Base-by-base conservation (phyloP, 116 monocot species). In the Zostera marina region DNA sequence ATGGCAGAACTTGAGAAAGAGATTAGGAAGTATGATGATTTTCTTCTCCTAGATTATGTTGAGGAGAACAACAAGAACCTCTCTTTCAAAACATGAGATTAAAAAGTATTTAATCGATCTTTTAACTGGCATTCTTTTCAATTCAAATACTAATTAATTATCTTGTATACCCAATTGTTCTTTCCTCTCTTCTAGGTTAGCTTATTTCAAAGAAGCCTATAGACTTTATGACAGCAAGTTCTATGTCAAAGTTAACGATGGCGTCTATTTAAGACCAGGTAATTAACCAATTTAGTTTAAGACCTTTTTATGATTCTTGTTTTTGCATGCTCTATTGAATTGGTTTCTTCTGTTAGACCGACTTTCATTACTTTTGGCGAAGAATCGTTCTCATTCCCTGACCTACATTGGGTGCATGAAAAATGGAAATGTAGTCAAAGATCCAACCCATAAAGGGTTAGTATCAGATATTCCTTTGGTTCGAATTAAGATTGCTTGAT, bases 391-490 rank as follows among this genome's bases (percentile, higher is more conserved):
- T n/a, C 70, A 91, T 56, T 44, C 73, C 43, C 98, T 76, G 43
- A 87, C 83, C 39, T 90, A 98, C 63, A 64, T 98, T 58, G 98
- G 98, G 41, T 98, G 86, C 78, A 86, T 98, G 98, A 98, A 98
- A 76, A 98, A 98, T 62, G 98, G 98, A 9, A 83, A 81, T 55
- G 86, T 98, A 9, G 76, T 98, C 65, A 98, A 79, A 24, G 74
- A 98, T 49, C 86, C 91, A 5, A 83, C 78, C 14, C 64, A 83
- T 2, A 98, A 98, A 71, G 86, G 98, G 98, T 90, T 52, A 64
- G 76, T 72, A 9, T 59, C 21, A 10, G 20, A 49, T 19, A 16
- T 42, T 58, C 21, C 38, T 42, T 58, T 41, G n/a, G n/a, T n/a
- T n/a, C n/a, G n/a, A n/a, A n/a, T n/a, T n/a, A n/a, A n/a, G n/a